A percentile compares a stretch with the other conserved stretches of the same genome.
Conservation (phyloP, 768 basidiomycete species). For the Lentinula detonsa region DNA sequence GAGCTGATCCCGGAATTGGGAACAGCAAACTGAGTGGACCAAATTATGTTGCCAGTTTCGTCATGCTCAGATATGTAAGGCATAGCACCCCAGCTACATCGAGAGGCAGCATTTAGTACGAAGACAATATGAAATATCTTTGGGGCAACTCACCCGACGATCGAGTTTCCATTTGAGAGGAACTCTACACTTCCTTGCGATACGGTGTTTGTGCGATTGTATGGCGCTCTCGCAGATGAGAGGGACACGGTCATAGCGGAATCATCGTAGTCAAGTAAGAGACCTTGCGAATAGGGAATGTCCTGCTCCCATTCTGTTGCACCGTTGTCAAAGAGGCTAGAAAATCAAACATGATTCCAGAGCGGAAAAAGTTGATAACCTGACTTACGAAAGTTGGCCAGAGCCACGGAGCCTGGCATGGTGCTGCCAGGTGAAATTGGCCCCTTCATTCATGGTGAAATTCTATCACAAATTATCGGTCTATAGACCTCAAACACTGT, state of each 20-base stretch:
- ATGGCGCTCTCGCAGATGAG: neutral
- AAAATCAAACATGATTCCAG: neutral
- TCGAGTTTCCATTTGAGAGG: neutral
- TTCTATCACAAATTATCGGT: neutral
- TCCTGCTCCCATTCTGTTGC: neutral
- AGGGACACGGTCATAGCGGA: neutral
- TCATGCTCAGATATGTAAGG: neutral
- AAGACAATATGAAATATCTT: neutral
- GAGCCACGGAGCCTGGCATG: slow-evolving; percentile 11
- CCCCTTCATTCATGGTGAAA: slow-evolving; percentile 10
- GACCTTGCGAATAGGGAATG: neutral
- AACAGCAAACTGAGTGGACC: neutral
- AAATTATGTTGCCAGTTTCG: neutral
- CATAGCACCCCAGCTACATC: neutral
- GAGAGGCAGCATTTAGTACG: neutral
- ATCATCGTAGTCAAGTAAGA: neutral
- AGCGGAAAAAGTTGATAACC: neutral
- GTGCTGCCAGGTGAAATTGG: slow-evolving; percentile 14
- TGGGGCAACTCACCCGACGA: neutral
- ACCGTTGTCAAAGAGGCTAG: slow-evolving; percentile 3
- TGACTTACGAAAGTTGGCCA: slow-evolving; percentile 2
- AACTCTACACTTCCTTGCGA: slow-evolving; percentile 3
- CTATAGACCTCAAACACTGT: neutral
- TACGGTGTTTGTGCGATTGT: neutral
- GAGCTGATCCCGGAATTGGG: neutral